Evolutionary conservation across 768 basidiomycete genomes (phyloP), one percentile per base, ranked within the genome.

Genomic region (Tylopilus subfusipes): DNA sequence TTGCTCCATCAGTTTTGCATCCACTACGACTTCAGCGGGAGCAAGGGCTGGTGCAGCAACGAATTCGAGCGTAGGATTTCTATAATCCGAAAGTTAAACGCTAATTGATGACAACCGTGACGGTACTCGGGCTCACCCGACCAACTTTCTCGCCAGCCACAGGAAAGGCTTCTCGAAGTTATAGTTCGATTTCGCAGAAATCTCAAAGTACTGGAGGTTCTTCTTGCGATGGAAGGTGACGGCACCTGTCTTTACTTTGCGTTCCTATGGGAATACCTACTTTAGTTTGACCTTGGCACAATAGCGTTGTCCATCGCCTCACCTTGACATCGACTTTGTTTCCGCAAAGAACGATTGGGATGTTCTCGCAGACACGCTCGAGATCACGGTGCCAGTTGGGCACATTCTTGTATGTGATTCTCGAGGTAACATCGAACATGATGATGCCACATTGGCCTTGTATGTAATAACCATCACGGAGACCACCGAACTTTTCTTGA

Each of bases 181-280:
- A 75, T 98, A 99, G 82, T 99, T 99, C 43, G 95, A 98, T 77
- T 99, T 99, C 50, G 97, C 97, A 0, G 97, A 98, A 63, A 99
- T 98, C 69, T 99, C 97, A 71, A 95, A 99, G 80, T 99, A 99
- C 72, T 98, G 97, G 49, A 99, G 82, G 76, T 96, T 98, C 83
- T 99, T 99, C 91, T 99, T 99, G 71, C 97, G 83, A 82, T 98
- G 97, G 88, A 99, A 99, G 42, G 97, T 99, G 57, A 99, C 97
- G 40, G 88, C 85, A 48, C 92, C 92, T 22, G 96, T 98, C 82
- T 98, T 99, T 63, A 99, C 97, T 83, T 99, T 99, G 59, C 97
- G 93, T 76, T 99, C 97, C 96, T 98, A 67, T 55, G 60, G 16
- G n/a, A 53, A 59, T 33, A 42, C 42, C 34, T 14, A 27, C 24